Percentiles rank a stretch among this genome's conserved stretches.
Evolutionary conservation across 139 green algal genomes (phyloP).

Genomic region (Coccomyxa sp.): DNA sequence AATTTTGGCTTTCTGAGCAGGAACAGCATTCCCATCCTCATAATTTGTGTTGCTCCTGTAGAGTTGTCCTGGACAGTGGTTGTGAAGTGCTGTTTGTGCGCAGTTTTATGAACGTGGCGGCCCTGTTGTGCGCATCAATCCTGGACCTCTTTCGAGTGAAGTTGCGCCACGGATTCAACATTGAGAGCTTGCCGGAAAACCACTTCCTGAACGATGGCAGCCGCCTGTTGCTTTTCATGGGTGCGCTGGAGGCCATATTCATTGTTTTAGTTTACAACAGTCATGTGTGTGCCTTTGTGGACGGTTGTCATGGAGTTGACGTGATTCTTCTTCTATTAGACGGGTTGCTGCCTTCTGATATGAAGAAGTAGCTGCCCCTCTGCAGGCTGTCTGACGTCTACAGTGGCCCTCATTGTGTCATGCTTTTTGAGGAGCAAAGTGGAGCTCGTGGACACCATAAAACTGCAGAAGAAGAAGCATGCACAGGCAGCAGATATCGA

Average conservation of each 20-base stretch:
- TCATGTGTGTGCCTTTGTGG: no score
- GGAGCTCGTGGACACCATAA: no score
- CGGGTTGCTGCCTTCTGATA: no score
- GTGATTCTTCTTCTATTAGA: no score
- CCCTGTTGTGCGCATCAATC: constrained; percentile 36
- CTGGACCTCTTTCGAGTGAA: constrained; percentile 46
- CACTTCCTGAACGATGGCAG: constrained; percentile 38
- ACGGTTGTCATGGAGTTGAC: no score
- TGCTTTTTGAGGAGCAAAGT: no score
- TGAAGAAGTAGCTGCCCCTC: no score
- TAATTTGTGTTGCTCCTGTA: not conserved
- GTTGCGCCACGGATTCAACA: constrained; percentile 30
- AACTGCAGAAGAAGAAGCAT: no score
- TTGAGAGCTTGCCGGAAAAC: constrained; percentile 5
- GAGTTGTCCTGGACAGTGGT: not conserved
- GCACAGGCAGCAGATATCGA: no score
- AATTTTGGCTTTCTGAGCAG: not conserved
- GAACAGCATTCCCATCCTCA: not conserved
- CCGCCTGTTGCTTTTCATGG: constrained; percentile 41
- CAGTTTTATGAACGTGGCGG: constrained; percentile 51
- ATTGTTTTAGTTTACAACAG: not conserved
- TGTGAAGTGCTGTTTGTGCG: not conserved
- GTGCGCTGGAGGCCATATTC: constrained; percentile 18
- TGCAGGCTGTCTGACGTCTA: no score
- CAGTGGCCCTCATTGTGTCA: no score